Evolutionary conservation across 768 basidiomycete genomes (phyloP), one percentile per base, ranked within the genome.

Genomic region (Suillus weaverae): DNA sequence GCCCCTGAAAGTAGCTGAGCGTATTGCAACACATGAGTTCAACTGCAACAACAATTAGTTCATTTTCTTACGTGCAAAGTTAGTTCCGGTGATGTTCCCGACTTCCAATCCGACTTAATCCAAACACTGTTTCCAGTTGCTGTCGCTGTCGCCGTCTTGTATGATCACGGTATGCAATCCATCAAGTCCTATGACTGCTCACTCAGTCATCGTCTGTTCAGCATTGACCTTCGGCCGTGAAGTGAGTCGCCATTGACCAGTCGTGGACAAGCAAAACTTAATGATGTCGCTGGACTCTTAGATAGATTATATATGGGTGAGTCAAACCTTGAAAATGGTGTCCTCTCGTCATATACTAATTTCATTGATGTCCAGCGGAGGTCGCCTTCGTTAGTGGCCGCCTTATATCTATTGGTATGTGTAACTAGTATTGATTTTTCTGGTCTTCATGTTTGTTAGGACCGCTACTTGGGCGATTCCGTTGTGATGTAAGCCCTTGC

Each of bases 231-330:
- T 77, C 55, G 60, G 68, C 7, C 72, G 74, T n/a, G 76, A 76
- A 67, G 74, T 70, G 59, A 62, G 74, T 62, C 44, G 30, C 51
- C n/a, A 6, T 38, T 50, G 35, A 51, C 5, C 36, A 14, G 32
- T 43, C 32, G 38, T 62, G 11, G 51, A 18, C 22, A n/a, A 54
- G 13, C 59, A 54, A 48, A 4, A n/a, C 3, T 30, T 6, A 35
- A 30, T 64, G 36, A 73, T 20, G 22, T 5, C 30, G 11, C 13
- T 36, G 14, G 39, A 46, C 39, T 36, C 57, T 55, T 36, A 75
- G 74, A 65, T 75, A 48, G 74, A 77, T 8, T 71, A 76, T 26
- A 66, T 75, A 63, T 75, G 76, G 76, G 74, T 77, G 55, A 62
- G 72, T 44, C 3, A 14, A 53, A 30, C 44, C 51, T 51, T 5